Evolutionary conservation across 2,329 filamentous ascomycete genomes (phyloP), one percentile per base, ranked within the genome.

Genomic region (Cordyceps sp.): DNA sequence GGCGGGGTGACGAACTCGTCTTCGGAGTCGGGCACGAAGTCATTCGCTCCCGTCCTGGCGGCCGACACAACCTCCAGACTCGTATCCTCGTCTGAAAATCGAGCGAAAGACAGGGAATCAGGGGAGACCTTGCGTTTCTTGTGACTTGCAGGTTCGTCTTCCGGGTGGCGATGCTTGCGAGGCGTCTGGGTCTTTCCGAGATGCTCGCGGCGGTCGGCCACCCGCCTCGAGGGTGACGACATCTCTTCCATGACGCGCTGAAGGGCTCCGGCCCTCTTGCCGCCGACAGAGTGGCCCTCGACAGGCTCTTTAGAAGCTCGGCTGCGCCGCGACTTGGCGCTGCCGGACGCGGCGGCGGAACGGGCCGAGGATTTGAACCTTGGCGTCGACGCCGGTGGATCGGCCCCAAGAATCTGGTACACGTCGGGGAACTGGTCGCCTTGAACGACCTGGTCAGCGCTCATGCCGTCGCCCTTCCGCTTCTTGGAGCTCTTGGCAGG

Each of bases 361-460:
- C 39, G 47, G 27, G 34, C 30, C 14, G 35, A 28, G 13, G 40
- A 45, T 31, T 43, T 42, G 10, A 40, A 46, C 12, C 40, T 36
- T 4, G 56, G 54, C n/a, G 54, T 57, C 3, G 52, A 48, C 16
- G 43, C 42, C 13, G 49, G 55, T 26, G 52, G 54, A 10, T 54
- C 46, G 12, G 57, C 59, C 19, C 57, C 62, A 10, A 60, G 46
- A 30, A 63, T 49, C 30, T 69, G 55, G 38, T 64, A 59, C 7
- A 73, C 62, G 38, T 73, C 67, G 0, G 64, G 66, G 29, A 69
- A 73, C 14, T 64, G 58, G 22, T 61, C 59, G 12, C 60, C 47
- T 4, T 55, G 49, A 13, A 45, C 49, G 12, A 47, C 45, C 10
- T 53, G 47, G 18, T 47, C 43, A 36, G 49, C 55, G 37, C 43